phyloP scores from a whole-genome alignment of 2,329 filamentous ascomycete species.

The Fusarium scirpi region DNA sequence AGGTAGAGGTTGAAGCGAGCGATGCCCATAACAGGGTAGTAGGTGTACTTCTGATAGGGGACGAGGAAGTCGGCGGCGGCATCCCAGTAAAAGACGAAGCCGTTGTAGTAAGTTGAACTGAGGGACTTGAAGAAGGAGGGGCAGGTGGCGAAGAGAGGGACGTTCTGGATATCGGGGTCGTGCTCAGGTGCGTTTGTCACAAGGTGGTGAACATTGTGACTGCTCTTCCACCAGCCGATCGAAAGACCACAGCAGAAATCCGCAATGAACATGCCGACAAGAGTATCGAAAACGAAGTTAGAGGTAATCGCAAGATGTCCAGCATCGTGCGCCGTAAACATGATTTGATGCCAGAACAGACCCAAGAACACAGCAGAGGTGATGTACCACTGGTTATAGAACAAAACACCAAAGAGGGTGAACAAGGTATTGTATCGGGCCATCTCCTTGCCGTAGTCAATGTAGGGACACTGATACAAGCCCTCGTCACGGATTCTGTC shows the following conservation, averaged over 20 bases:
- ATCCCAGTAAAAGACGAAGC: constrained; percentile 72
- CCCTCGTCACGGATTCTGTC: constrained; percentile 65
- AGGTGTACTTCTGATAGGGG: constrained; percentile 72
- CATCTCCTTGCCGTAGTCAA: constrained; percentile 69
- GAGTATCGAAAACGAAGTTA: constrained; percentile 67
- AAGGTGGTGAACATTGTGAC: constrained; percentile 76
- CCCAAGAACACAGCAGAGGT: constrained; percentile 70
- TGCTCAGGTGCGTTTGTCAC: constrained; percentile 73
- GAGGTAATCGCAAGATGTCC: constrained; percentile 73
- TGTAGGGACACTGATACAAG: constrained; percentile 69
- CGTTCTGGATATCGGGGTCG: constrained; percentile 72
- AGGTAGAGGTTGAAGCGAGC: constrained; percentile 80
- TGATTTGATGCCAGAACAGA: constrained; percentile 75
- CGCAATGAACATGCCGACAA: constrained; percentile 72
- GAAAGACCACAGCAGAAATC: constrained; percentile 75
- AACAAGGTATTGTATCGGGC: constrained; percentile 67
- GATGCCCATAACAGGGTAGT: constrained; percentile 75
- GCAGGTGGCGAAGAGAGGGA: constrained; percentile 76
- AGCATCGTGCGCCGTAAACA: constrained; percentile 76
- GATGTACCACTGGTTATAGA: constrained; percentile 66
- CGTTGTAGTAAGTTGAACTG: constrained; percentile 75
- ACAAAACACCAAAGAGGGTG: constrained; percentile 57
- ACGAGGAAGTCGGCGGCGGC: constrained; percentile 69
- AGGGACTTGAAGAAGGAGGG: constrained; percentile 74
- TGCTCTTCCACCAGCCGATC: constrained; percentile 77